A percentile compares a stretch with the other conserved stretches of the same genome.
phyloP scores from a whole-genome alignment of 352 stramenopile genomes.

The Pythium dissotocum region DNA sequence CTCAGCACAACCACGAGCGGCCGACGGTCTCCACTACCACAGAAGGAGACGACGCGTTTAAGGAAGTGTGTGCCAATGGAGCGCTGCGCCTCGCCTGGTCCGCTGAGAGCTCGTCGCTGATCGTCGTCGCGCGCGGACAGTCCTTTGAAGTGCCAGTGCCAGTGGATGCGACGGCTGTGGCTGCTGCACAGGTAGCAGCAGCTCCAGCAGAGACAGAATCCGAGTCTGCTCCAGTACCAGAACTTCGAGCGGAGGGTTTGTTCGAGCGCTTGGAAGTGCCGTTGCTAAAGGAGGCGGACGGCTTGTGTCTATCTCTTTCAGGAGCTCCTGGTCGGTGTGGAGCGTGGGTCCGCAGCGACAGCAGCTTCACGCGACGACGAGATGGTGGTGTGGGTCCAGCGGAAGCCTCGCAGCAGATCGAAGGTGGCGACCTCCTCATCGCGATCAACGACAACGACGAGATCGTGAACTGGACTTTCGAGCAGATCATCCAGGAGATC shows the following conservation, averaged over 20 bases:
- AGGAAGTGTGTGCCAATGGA: constrained; percentile 67
- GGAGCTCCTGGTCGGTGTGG: constrained; percentile 68
- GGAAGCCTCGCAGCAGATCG: constrained; percentile 53
- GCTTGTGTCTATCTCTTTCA: constrained; percentile 78
- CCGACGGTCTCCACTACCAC: constrained; percentile 14
- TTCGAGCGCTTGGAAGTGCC: constrained; percentile 48
- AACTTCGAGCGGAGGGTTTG: constrained; percentile 30
- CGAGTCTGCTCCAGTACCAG: background rate
- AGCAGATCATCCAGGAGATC: constrained; percentile 63
- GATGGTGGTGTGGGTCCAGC: constrained; percentile 62
- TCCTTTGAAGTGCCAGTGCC: constrained; percentile 35
- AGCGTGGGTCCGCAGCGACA: constrained; percentile 81
- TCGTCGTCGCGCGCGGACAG: constrained; percentile 61
- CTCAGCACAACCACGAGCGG: constrained; percentile 70
- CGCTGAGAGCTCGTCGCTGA: constrained; percentile 52
- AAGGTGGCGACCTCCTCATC: constrained; percentile 70
- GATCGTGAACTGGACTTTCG: constrained; percentile 65
- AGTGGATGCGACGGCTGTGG: background rate
- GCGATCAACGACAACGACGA: constrained; percentile 57
- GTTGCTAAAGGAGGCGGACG: constrained; percentile 63
- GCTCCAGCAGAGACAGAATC: background rate
- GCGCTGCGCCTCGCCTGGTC: constrained; percentile 65
- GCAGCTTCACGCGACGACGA: constrained; percentile 56
- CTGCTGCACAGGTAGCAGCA: background rate
- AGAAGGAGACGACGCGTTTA: constrained; percentile 23